phyloP scores from a whole-genome alignment of 768 basidiomycete species.

The Kwoniella botswanensis region DNA sequence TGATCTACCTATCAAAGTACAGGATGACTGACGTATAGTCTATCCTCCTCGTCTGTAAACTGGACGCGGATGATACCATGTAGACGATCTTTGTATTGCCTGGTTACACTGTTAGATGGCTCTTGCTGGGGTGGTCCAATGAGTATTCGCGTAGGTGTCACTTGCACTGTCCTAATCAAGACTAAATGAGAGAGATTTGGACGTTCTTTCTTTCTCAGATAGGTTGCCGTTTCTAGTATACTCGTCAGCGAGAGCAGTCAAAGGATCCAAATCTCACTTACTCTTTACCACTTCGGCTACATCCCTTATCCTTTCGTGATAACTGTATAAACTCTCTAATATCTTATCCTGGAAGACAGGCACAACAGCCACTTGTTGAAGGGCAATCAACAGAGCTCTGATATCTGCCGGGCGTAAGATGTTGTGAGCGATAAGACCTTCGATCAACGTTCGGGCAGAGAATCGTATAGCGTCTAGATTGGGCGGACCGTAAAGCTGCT shows the following conservation, averaged over 20 bases:
- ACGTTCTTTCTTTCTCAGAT: constrained; percentile 27
- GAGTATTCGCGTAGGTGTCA: constrained; percentile 54
- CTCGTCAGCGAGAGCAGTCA: background rate
- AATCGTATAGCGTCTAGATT: constrained; percentile 37
- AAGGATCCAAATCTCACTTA: constrained; percentile 26
- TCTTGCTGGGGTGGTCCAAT: constrained; percentile 54
- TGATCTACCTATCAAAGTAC: background rate
- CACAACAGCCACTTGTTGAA: constrained; percentile 28
- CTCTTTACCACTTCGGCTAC: constrained; percentile 39
- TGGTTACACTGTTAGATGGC: constrained; percentile 53
- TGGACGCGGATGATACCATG: constrained; percentile 52
- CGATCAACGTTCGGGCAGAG: constrained; percentile 46
- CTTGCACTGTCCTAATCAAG: constrained; percentile 42
- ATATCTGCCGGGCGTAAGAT: constrained; percentile 45
- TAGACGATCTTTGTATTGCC: constrained; percentile 38
- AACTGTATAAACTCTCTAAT: constrained; percentile 46
- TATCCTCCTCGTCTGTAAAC: constrained; percentile 56
- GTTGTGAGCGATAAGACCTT: constrained; percentile 53
- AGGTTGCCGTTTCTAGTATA: constrained; percentile 32
- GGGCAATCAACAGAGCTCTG: constrained; percentile 18
- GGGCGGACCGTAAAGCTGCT: constrained; percentile 24
- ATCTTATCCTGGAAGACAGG: constrained; percentile 41
- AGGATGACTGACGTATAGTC: constrained; percentile 39
- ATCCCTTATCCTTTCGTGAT: constrained; percentile 47
- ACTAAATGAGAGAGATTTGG: constrained; percentile 37